These are phyloP conservation scores for Amaranthus tricolor DNA, from an alignment of 179 eudicot genomes.

Conservation along the genomic window DNA sequence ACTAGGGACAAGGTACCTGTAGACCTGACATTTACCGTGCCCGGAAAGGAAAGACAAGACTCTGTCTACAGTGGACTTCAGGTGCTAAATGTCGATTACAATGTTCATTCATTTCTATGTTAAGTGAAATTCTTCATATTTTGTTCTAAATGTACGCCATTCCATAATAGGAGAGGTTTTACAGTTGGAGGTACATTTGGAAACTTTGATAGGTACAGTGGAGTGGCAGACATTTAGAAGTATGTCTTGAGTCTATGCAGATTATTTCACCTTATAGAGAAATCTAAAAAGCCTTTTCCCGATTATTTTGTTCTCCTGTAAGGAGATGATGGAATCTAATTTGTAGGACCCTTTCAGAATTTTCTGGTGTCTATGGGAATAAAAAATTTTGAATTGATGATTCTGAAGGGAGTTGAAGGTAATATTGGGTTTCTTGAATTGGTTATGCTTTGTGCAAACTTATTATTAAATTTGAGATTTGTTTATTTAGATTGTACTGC, in stretches of 20 bases:
- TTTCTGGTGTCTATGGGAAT: background rate
- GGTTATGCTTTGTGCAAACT: no score
- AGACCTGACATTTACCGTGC: conserved; percentile 78
- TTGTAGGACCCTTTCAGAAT: background rate
- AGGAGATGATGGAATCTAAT: background rate
- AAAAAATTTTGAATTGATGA: no score
- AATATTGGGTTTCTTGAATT: no score
- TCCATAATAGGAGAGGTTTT: background rate
- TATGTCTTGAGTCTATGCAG: background rate
- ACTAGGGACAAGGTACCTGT: conserved; percentile 55
- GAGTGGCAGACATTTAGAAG: background rate
- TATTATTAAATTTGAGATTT: no score
- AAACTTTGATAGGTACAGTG: background rate
- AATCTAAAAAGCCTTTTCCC: background rate
- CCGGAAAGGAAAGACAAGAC: conserved; percentile 98
- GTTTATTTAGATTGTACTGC: no score
- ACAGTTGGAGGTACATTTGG: background rate
- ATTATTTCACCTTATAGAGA: background rate
- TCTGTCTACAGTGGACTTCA: conserved; percentile 80
- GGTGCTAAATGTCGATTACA: conserved; percentile 34
- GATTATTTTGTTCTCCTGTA: background rate
- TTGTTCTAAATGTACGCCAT: no score
- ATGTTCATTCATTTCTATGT: background rate
- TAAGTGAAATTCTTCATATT: background rate
- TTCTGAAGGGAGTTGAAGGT: no score